Percentiles rank a stretch among this genome's conserved stretches.
Evolutionary conservation across 78 protist genomes (phyloP).

Genomic region (Anaeramoeba flamelloides): DNA sequence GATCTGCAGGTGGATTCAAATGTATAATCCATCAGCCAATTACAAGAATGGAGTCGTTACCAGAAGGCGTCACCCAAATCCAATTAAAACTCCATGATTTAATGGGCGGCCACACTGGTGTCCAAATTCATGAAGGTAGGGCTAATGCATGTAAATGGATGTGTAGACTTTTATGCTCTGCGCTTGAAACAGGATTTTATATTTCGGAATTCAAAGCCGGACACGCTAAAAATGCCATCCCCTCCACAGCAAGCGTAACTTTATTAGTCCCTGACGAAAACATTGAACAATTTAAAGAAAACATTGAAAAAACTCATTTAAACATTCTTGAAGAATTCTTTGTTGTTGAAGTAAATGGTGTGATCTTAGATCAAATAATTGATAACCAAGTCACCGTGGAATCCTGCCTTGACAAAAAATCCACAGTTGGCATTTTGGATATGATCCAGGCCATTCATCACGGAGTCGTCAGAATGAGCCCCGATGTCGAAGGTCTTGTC

Average conservation of each 20-base stretch:
- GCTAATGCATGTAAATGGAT: slow-evolving; percentile 10
- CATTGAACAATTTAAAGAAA: not conserved
- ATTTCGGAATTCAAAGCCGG: not conserved
- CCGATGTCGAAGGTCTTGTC: slow-evolving; percentile 17
- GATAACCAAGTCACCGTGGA: too few species aligned
- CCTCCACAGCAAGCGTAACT: not conserved
- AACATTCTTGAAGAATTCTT: not conserved
- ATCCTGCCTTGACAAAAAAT: too few species aligned
- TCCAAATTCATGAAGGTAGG: slow-evolving; percentile 15
- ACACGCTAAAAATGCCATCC: slow-evolving; percentile 2
- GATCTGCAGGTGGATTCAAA: too few species aligned
- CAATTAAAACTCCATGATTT: not conserved
- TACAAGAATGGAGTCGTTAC: not conserved
- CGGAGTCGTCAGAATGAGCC: slow-evolving; percentile 14
- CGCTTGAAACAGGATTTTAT: slow-evolving; percentile 1
- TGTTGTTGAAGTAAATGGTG: too few species aligned
- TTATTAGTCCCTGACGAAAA: not conserved
- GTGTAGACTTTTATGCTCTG: slow-evolving; percentile 13
- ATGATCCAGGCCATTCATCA: slow-evolving; percentile 3
- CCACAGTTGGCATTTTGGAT: slow-evolving; percentile 6
- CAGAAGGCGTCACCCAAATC: not conserved
- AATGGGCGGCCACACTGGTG: slow-evolving; percentile 35
- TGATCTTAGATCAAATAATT: too few species aligned
- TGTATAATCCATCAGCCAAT: too few species aligned
- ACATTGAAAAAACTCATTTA: not conserved